These are phyloP conservation scores for Leccinum cinnamomeum DNA, from an alignment of 1,284 basidiomycete species.

Conservation along the genomic window DNA sequence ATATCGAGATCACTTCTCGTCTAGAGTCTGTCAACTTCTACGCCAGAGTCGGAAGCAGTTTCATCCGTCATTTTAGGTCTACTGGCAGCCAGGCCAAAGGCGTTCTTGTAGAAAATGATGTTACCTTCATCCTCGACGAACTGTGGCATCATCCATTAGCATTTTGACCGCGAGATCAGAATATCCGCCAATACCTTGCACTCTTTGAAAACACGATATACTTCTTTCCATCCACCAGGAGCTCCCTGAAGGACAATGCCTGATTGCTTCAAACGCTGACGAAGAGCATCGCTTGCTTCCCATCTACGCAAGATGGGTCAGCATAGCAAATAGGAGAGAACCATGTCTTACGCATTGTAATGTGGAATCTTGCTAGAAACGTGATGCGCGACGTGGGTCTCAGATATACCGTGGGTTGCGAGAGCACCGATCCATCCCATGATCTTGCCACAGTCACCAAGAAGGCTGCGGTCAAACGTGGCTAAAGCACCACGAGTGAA, in stretches of 20 bases:
- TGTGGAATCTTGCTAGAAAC: constrained; percentile 93
- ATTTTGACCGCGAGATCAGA: constrained; percentile 4
- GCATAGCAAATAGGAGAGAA: background rate
- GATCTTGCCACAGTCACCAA: constrained; percentile 75
- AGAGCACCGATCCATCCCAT: constrained; percentile 80
- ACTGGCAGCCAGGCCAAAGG: constrained; percentile 71
- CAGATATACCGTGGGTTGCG: constrained; percentile 85
- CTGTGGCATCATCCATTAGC: constrained; percentile 36
- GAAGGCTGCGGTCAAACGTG: constrained; percentile 87
- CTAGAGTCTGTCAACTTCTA: constrained; percentile 61
- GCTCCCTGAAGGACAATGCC: constrained; percentile 62
- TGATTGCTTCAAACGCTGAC: constrained; percentile 68
- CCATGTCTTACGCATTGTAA: constrained; percentile 64
- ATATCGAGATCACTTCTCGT: constrained; percentile 12
- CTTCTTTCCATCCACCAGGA: constrained; percentile 78
- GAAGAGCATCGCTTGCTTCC: constrained; percentile 91
- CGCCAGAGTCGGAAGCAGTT: constrained; percentile 80
- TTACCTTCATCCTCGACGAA: constrained; percentile 94
- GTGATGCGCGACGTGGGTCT: constrained; percentile 93
- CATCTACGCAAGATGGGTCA: constrained; percentile 47
- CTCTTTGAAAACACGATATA: constrained; percentile 70
- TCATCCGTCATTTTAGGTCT: constrained; percentile 63
- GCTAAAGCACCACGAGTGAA: constrained; percentile 95
- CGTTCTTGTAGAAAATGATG: constrained; percentile 92
- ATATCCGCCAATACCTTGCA: constrained; percentile 56